Conservation (phyloP, 345 rosid species). For the Syzygium grande region DNA sequence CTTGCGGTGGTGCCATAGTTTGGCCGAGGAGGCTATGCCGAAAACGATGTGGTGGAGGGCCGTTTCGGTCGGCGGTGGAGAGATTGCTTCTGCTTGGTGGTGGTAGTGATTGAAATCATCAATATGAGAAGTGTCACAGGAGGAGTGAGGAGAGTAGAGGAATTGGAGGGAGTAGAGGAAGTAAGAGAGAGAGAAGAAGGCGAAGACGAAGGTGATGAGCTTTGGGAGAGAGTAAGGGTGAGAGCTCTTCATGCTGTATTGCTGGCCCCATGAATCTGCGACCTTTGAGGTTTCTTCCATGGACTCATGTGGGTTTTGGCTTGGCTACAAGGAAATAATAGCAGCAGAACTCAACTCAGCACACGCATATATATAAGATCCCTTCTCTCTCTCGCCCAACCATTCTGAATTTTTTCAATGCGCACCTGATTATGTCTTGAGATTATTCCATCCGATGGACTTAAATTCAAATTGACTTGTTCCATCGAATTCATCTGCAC, state of each 20-base stretch:
- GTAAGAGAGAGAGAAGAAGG: slow-evolving; percentile 9
- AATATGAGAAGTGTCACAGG: background rate
- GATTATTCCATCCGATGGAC: background rate
- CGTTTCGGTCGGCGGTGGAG: slow-evolving; percentile 15
- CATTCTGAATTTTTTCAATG: too few species aligned
- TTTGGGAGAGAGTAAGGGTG: background rate
- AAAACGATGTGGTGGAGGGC: slow-evolving; percentile 48
- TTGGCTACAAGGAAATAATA: background rate
- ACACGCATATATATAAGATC: background rate
- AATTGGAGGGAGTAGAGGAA: slow-evolving; percentile 16
- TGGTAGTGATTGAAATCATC: background rate
- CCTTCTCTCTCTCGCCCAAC: background rate
- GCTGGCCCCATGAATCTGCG: background rate
- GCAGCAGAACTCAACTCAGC: background rate
- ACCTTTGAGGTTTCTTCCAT: background rate
- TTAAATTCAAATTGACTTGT: background rate
- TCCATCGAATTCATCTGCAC: background rate
- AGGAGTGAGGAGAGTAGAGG: background rate
- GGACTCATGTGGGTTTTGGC: background rate
- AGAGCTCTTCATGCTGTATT: slow-evolving; percentile 4
- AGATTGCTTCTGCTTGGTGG: background rate
- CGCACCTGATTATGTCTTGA: too few species aligned
- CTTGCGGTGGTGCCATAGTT: slow-evolving; percentile 52
- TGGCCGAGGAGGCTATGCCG: slow-evolving; percentile 66
- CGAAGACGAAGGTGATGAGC: slow-evolving; percentile 8